These are phyloP conservation scores for Phylloboletellus chloephorus DNA, from an alignment of 1,284 basidiomycete species.

Conservation along the genomic window DNA sequence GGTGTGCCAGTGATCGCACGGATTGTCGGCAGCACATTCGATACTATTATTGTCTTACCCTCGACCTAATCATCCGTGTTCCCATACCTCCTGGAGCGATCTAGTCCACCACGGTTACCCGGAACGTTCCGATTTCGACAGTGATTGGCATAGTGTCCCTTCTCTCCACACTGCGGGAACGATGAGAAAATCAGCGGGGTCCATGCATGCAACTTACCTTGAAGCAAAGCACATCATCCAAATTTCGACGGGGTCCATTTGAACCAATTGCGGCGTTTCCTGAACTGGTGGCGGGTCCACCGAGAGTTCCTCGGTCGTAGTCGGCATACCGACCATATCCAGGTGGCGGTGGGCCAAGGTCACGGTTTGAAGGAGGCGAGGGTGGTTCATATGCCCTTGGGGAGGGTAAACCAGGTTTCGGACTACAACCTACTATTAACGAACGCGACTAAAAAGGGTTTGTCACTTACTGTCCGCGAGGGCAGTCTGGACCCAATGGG, in stretches of 20 bases:
- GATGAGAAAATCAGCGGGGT: slow-evolving; percentile 12
- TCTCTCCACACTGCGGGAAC: slow-evolving; percentile 68
- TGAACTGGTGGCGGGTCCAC: slow-evolving; percentile 18
- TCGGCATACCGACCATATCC: slow-evolving; percentile 84
- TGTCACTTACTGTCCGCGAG: slow-evolving; percentile 80
- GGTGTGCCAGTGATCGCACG: no score
- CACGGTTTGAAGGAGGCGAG: slow-evolving; percentile 65
- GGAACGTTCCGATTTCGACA: slow-evolving; percentile 83
- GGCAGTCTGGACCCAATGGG: slow-evolving; percentile 87
- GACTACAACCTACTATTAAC: slow-evolving; percentile 40
- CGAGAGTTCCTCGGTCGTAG: slow-evolving; percentile 56
- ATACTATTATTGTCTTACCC: slow-evolving; percentile 9
- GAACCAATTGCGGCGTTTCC: slow-evolving; percentile 15
- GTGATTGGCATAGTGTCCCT: slow-evolving; percentile 93
- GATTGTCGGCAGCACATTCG: background rate
- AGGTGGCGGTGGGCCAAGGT: slow-evolving; percentile 86
- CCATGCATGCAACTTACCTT: slow-evolving; percentile 48
- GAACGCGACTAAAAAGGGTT: slow-evolving; percentile 14
- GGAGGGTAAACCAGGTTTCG: slow-evolving; percentile 67
- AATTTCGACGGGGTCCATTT: slow-evolving; percentile 58
- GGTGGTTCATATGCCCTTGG: slow-evolving; percentile 78
- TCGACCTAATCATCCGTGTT: slow-evolving; percentile 30
- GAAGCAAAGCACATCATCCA: slow-evolving; percentile 87
- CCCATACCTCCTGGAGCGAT: slow-evolving; percentile 37
- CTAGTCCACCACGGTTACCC: slow-evolving; percentile 70